Conservation (phyloP, 768 basidiomycete genomes). For the Amanita exitialis region DNA sequence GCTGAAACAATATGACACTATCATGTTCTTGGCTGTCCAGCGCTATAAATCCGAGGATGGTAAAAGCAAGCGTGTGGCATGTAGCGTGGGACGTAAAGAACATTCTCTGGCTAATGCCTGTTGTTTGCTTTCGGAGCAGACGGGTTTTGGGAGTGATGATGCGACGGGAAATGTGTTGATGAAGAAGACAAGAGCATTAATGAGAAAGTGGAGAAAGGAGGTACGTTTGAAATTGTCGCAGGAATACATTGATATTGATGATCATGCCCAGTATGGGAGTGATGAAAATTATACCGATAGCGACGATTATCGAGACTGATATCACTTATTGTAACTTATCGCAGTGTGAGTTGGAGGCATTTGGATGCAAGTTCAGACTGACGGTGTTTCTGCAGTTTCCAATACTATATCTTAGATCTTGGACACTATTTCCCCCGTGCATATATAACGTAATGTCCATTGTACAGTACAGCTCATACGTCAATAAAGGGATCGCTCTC, state of each 20-base stretch:
- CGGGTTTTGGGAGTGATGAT: slow-evolving; percentile 31
- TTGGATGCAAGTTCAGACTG: background rate
- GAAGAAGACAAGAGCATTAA: slow-evolving; percentile 23
- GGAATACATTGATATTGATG: background rate
- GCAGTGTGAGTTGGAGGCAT: background rate
- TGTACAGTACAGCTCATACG: no score
- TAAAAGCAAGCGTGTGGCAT: slow-evolving; percentile 22
- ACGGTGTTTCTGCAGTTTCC: background rate
- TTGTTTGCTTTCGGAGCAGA: slow-evolving; percentile 37
- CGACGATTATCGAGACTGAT: slow-evolving; percentile 1
- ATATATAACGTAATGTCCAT: background rate
- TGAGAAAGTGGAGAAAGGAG: slow-evolving; percentile 32
- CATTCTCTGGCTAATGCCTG: slow-evolving; percentile 27
- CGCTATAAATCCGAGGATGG: slow-evolving; percentile 31
- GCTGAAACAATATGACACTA: slow-evolving; percentile 23
- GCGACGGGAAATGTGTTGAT: slow-evolving; percentile 30
- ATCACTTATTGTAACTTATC: background rate
- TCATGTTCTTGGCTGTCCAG: slow-evolving; percentile 25
- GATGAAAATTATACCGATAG: slow-evolving; percentile 1
- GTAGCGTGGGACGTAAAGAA: slow-evolving; percentile 26
- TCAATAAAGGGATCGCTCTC: no score
- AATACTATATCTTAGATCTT: background rate
- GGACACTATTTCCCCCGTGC: background rate
- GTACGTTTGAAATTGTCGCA: slow-evolving; percentile 13
- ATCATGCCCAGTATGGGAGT: background rate